Conservation (phyloP, 2,329 filamentous ascomycete genomes). For the Colletotrichum ledebouriae region DNA sequence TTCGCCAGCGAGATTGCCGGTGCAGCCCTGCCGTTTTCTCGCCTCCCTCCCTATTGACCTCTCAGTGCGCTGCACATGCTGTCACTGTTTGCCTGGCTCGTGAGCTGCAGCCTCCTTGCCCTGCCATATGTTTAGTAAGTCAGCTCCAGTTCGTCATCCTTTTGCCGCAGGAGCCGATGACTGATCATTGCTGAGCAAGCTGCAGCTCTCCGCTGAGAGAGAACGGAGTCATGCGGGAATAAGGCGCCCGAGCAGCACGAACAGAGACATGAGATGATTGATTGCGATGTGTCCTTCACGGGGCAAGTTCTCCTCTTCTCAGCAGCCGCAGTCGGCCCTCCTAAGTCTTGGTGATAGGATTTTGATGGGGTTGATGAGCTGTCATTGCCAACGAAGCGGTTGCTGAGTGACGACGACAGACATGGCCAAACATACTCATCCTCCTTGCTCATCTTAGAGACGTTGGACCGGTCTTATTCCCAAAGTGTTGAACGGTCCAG, state of each 20-base stretch:
- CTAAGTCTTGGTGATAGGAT: neutral
- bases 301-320: constrained; percentile 12
- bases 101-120: neutral
- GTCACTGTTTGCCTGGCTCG: constrained; percentile 1
- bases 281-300: constrained; percentile 13
- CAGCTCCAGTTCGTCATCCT: constrained; percentile 5
- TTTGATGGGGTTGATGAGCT: neutral
- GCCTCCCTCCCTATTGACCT: neutral
- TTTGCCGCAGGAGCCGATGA: constrained; percentile 20
- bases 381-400: constrained; percentile 10
- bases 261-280: neutral
- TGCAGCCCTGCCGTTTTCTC: constrained; percentile 21
- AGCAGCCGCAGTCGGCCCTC: constrained; percentile 20
- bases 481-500: neutral
- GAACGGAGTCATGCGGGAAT: constrained; percentile 17
- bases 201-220: constrained; percentile 25
- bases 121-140: constrained; percentile 10
- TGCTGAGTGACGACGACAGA: neutral
- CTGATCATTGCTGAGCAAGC: constrained; percentile 23
- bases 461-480: neutral
- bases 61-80: neutral
- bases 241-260: constrained; percentile 4
- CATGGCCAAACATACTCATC: neutral
- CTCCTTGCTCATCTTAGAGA: neutral
- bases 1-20: constrained; percentile 14